Evolutionary conservation across 176 grass and related monocot species (phyloP).

Genomic region (Thalia dealbata): DNA sequence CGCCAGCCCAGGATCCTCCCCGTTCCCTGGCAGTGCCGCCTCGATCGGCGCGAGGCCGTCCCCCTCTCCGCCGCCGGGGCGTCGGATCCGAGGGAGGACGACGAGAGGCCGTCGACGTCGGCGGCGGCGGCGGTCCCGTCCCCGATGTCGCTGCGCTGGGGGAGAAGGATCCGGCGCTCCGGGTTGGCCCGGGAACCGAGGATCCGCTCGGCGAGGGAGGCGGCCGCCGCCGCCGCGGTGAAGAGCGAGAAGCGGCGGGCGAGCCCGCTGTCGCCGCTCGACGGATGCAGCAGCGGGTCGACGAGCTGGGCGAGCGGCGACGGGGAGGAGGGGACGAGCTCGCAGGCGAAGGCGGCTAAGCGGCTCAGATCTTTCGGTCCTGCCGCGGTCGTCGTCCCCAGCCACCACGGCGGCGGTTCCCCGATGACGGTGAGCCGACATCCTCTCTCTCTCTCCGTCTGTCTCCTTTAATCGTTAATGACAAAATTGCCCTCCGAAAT

Average conservation of each 20-base stretch:
- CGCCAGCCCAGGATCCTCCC: neutral
- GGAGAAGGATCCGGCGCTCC: neutral
- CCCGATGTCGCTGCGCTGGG: neutral
- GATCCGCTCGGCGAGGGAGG: neutral
- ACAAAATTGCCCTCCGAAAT: neutral
- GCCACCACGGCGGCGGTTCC: neutral
- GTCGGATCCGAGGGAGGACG: neutral
- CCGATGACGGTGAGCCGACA: neutral
- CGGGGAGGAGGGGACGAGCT: neutral
- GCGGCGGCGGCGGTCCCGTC: neutral
- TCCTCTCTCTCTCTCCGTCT: neutral
- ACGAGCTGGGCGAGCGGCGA: neutral
- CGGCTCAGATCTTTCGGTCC: neutral
- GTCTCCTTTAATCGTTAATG: neutral
- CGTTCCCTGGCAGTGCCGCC: neutral
- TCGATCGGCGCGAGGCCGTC: neutral
- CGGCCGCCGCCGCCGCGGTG: neutral
- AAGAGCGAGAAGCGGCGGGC: neutral
- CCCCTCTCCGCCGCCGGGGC: neutral
- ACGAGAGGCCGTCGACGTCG: neutral
- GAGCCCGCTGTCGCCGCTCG: neutral
- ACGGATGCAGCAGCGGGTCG: neutral
- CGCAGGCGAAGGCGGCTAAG: neutral
- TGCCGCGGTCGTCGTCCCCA: neutral
- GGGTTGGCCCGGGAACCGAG: neutral